Base-by-base conservation (phyloP, 176 grass and related monocot species). In the Poa annua region DNA sequence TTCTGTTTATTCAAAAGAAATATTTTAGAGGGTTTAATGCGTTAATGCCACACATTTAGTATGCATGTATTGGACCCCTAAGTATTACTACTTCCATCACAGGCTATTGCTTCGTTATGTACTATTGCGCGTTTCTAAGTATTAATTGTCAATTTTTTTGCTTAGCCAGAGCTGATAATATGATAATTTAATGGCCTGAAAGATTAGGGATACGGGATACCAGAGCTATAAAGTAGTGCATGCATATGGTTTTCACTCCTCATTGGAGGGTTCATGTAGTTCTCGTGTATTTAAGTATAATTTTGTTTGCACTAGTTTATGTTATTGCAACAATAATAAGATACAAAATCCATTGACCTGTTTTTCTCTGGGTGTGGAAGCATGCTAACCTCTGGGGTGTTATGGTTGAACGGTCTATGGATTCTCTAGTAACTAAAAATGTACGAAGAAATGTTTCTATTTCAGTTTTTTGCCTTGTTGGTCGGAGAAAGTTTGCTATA, bases 171-270 rank as follows among this genome's bases (percentile, higher is more conserved):
- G 11, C 10, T 84, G 26, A 4, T 76, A 66, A 26, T 44, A 42
- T 26, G 60, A 15, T 15, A 19, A 55, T 44, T 24, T 16, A 42
- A 68, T 47, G 11, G 1, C 14, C 48, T 66, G 9, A 54, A 42
- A 4, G 63, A 42, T 67, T 54, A 21, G 53, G 21, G 57, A 45
- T 60, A 75, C 29, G 53, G 21, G 57, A 45, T 60, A 75, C 29
- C 11, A 62, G 59, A 22, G 71, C 33, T 74, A 42, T 54, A 16
- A 22, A 44, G 11, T 69, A 29, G 59, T 85, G 35, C 76, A 67
- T 77, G 21, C 32, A 66, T 36, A 29, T 29, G 29, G 29, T 29
- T 29, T 50, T 77, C 21, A 47, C 16, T 66, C 59, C 8, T 84
- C 33, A 66, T 54, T n/a, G 41, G 34, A 64, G 66, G 51, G 47